Conservation (phyloP, 805 yeast species). For the Saturnispora sanitii region DNA sequence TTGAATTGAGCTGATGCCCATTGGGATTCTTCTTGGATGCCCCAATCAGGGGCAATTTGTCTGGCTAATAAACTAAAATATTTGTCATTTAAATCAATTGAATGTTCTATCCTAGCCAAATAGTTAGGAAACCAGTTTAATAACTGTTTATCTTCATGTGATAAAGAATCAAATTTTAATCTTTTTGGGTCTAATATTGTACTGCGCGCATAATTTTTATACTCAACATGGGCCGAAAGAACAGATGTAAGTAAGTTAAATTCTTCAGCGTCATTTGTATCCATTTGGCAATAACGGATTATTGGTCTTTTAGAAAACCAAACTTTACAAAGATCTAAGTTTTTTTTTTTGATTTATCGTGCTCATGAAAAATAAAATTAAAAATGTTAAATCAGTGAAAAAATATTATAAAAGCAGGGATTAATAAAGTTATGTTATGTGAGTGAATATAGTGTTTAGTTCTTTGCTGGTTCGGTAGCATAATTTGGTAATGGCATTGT, state of each 20-base stretch:
- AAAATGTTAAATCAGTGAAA: too few relatives aligned
- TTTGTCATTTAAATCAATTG: constrained; percentile 35
- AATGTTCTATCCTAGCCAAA: constrained; percentile 30
- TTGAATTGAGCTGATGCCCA: constrained; percentile 34
- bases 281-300: neutral
- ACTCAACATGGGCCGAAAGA: constrained; percentile 24
- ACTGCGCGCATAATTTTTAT: constrained; percentile 27
- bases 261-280: constrained; percentile 20
- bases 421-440: neutral
- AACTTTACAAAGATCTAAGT: too few relatives aligned
- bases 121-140: constrained; percentile 43
- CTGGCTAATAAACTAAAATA: constrained; percentile 37
- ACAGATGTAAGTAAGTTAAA: constrained; percentile 25
- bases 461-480: neutral
- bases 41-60: constrained; percentile 42
- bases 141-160: constrained; percentile 31
- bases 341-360: too few relatives aligned
- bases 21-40: constrained; percentile 27
- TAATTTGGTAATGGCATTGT: constrained; percentile 23
- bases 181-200: constrained; percentile 26
- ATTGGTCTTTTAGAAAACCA: neutral
- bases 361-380: too few relatives aligned
- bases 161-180: constrained; percentile 28
- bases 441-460: neutral
- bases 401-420: neutral